A percentile compares a stretch with the other conserved stretches of the same genome.
Evolutionary conservation across 1,284 basidiomycete genomes (phyloP).

Genomic region (Pterulicium gracile): DNA sequence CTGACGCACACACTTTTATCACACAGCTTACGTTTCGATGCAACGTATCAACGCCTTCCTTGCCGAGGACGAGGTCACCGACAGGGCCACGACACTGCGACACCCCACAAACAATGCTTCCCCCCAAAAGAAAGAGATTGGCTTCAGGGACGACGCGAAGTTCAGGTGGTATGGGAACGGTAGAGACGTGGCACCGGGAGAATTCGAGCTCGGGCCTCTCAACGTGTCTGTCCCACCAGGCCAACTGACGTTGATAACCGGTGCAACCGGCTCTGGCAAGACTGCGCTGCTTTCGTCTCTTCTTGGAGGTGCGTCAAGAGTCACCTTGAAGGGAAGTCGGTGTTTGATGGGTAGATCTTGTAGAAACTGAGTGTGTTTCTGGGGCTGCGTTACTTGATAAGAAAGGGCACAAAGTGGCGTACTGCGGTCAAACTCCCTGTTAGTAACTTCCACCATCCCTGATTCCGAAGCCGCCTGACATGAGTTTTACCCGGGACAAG

Average conservation of each 20-base stretch:
- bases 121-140: slow-evolving; percentile 23
- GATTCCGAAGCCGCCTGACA: slow-evolving; percentile 1
- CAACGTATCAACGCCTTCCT: slow-evolving; percentile 57
- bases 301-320: slow-evolving; percentile 53
- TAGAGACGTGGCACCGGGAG: slow-evolving; percentile 17
- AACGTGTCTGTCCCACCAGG: slow-evolving; percentile 48
- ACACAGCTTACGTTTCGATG: slow-evolving; percentile 56
- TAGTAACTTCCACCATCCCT: slow-evolving; percentile 18
- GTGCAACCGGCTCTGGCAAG: slow-evolving; percentile 75
- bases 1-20: too few species aligned
- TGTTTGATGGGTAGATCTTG: too few species aligned
- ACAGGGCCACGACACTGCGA: slow-evolving; percentile 52
- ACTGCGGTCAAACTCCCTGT: slow-evolving; percentile 64
- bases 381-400: slow-evolving; percentile 60
- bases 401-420: slow-evolving; percentile 44
- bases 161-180: slow-evolving; percentile 45
- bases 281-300: slow-evolving; percentile 58
- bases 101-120: slow-evolving; percentile 10
- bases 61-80: slow-evolving; percentile 50
- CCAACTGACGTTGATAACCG: slow-evolving; percentile 56
- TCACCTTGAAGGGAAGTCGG: too few species aligned
- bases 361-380: slow-evolving; percentile 59
- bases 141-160: slow-evolving; percentile 33
- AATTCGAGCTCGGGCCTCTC: slow-evolving; percentile 47
- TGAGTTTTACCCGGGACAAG: slow-evolving; percentile 20